Evolutionary conservation across 768 basidiomycete species (phyloP).

Genomic region (Trametes sanguinea): DNA sequence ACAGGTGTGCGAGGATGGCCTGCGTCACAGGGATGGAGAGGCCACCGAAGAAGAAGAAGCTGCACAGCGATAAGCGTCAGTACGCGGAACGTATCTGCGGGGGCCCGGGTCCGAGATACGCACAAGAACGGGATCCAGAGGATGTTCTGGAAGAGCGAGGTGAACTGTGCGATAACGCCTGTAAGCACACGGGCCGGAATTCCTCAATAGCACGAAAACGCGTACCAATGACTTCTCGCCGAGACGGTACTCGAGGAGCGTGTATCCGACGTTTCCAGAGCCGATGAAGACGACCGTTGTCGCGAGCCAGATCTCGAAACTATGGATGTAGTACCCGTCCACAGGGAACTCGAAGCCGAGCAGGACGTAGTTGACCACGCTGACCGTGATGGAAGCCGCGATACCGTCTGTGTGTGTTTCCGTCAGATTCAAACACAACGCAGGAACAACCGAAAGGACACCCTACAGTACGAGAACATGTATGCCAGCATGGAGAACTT

Average conservation of each 20-base stretch:
- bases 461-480: conserved; percentile 57
- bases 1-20: conserved; percentile 67
- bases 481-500: conserved; percentile 57
- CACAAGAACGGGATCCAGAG: conserved; percentile 45
- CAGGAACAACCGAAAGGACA: neutral
- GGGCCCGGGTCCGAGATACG: conserved; percentile 1
- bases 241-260: conserved; percentile 71
- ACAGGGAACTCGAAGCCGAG: conserved; percentile 73
- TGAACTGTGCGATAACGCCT: conserved; percentile 19
- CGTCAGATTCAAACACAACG: neutral
- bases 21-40: conserved; percentile 69
- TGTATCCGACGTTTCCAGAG: conserved; percentile 69
- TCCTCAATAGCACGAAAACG: neutral
- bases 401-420: conserved; percentile 46
- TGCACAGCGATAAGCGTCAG: conserved; percentile 27
- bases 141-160: conserved; percentile 35
- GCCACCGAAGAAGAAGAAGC: conserved; percentile 81
- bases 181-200: neutral
- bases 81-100: neutral
- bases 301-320: conserved; percentile 81
- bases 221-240: conserved; percentile 42
- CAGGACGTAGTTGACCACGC: conserved; percentile 71
- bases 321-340: conserved; percentile 76
- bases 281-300: conserved; percentile 79
- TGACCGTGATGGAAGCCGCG: conserved; percentile 65